Evolutionary conservation across 345 rosid genomes (phyloP).

Genomic region (Durio zibethinus): DNA sequence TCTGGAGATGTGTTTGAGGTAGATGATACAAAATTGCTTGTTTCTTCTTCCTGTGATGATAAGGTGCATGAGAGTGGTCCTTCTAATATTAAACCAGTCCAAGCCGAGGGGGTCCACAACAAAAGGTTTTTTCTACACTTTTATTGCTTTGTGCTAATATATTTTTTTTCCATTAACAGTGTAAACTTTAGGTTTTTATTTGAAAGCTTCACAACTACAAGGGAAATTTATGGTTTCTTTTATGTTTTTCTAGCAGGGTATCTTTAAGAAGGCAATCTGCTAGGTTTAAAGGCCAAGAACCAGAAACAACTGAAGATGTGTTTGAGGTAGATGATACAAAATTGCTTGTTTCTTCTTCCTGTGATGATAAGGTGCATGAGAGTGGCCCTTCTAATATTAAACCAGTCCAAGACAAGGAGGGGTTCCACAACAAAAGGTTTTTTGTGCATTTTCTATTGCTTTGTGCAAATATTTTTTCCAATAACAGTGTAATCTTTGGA

Average conservation of each 20-base stretch:
- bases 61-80: neutral
- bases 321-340: conserved; percentile 19
- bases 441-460: neutral
- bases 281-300: neutral
- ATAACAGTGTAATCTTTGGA: neutral
- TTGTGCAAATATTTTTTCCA: neutral
- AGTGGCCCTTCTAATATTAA: neutral
- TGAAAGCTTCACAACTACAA: neutral
- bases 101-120: neutral
- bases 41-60: conserved; percentile 9
- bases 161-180: neutral
- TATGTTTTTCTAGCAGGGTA: conserved; percentile 4
- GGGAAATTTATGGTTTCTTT: neutral
- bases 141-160: neutral
- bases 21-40: conserved; percentile 27
- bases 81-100: conserved; percentile 4
- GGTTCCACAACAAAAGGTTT: conserved; percentile 3
- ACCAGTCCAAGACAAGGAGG: conserved; percentile 4
- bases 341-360: conserved; percentile 25
- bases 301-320: conserved; percentile 16
- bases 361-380: neutral
- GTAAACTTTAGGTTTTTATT: neutral
- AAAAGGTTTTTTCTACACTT: conserved; percentile 9
- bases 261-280: conserved; percentile 27
- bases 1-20: conserved; percentile 11